A percentile compares a stretch with the other conserved stretches of the same genome.
Conservation (phyloP, 2,329 filamentous ascomycete genomes). For the Davidsoniella virescens region DNA sequence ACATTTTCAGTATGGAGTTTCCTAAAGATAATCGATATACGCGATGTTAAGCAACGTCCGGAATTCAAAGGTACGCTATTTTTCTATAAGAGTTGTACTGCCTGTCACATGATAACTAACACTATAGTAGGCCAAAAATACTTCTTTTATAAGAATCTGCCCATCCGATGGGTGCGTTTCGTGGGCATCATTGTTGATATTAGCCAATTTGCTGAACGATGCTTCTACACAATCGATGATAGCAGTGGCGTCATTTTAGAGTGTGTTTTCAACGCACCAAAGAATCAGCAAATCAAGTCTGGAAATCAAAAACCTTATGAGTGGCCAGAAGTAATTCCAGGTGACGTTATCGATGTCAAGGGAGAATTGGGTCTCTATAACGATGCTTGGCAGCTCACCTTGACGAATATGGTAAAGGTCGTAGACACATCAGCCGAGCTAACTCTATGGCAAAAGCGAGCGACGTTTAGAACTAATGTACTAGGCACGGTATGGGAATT, state of each 20-base stretch:
- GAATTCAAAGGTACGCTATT: slow-evolving; percentile 34
- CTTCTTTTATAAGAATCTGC: slow-evolving; percentile 57
- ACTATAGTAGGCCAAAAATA: slow-evolving; percentile 31
- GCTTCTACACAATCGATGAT: slow-evolving; percentile 46
- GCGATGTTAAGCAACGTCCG: slow-evolving; percentile 27
- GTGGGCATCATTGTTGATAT: slow-evolving; percentile 47
- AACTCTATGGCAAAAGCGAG: slow-evolving; percentile 39
- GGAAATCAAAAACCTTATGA: neutral
- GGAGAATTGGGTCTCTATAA: slow-evolving; percentile 33
- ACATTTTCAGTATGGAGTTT: slow-evolving; percentile 45
- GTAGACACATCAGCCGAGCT: slow-evolving; percentile 40
- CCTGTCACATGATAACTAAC: neutral
- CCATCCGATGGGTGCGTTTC: slow-evolving; percentile 58
- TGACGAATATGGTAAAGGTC: slow-evolving; percentile 33
- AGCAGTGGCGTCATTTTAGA: slow-evolving; percentile 45
- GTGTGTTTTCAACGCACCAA: slow-evolving; percentile 20
- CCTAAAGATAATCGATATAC: slow-evolving; percentile 34
- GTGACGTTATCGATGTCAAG: slow-evolving; percentile 40
- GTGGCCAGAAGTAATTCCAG: slow-evolving; percentile 16
- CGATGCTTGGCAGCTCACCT: slow-evolving; percentile 33
- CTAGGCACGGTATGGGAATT: slow-evolving; percentile 40
- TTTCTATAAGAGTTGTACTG: neutral
- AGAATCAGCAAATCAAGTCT: neutral
- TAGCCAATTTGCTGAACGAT: slow-evolving; percentile 31
- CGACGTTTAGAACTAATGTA: slow-evolving; percentile 32